Percentiles rank a stretch among this genome's conserved stretches.
These are phyloP conservation scores for Berkeleyomyces rouxiae DNA, from an alignment of 2,329 filamentous ascomycete genomes.

Conservation along the genomic window DNA sequence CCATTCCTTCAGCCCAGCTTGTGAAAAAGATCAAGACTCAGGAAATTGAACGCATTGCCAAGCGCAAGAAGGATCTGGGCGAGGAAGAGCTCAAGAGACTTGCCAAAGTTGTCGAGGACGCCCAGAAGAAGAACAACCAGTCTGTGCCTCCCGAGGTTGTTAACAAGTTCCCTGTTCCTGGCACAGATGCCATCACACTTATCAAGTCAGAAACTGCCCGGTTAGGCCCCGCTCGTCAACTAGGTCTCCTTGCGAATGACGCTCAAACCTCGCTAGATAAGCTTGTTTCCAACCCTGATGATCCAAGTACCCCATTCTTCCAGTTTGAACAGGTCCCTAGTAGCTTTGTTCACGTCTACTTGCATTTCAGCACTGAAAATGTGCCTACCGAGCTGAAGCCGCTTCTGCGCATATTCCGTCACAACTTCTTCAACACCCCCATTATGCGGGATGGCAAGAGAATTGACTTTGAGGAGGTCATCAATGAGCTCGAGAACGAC, in stretches of 20 bases:
- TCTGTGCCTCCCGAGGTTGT: conserved; percentile 73
- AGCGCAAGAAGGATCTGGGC: conserved; percentile 64
- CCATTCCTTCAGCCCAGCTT: conserved; percentile 65
- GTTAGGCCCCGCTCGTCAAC: conserved; percentile 56
- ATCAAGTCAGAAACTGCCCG: conserved; percentile 75
- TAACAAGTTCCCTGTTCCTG: conserved; percentile 64
- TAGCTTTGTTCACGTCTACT: conserved; percentile 73
- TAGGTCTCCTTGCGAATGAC: conserved; percentile 49
- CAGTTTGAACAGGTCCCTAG: conserved; percentile 91
- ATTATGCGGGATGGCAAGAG: conserved; percentile 59
- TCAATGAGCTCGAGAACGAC: conserved; percentile 78
- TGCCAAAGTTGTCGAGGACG: conserved; percentile 58
- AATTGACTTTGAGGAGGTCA: conserved; percentile 79
- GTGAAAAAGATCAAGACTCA: conserved; percentile 67
- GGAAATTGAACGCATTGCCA: conserved; percentile 62
- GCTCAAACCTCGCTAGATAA: conserved; percentile 63
- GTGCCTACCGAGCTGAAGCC: conserved; percentile 74
- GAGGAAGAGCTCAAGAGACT: conserved; percentile 64
- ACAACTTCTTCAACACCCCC: conserved; percentile 90
- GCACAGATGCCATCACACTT: conserved; percentile 85
- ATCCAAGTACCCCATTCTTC: conserved; percentile 41
- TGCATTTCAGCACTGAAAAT: conserved; percentile 63
- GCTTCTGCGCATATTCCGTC: conserved; percentile 65
- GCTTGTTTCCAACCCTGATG: conserved; percentile 24
- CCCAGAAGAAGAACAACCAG: conserved; percentile 76